Evolutionary conservation across 345 rosid species (phyloP).

Genomic region (Cochlearia excelsa): DNA sequence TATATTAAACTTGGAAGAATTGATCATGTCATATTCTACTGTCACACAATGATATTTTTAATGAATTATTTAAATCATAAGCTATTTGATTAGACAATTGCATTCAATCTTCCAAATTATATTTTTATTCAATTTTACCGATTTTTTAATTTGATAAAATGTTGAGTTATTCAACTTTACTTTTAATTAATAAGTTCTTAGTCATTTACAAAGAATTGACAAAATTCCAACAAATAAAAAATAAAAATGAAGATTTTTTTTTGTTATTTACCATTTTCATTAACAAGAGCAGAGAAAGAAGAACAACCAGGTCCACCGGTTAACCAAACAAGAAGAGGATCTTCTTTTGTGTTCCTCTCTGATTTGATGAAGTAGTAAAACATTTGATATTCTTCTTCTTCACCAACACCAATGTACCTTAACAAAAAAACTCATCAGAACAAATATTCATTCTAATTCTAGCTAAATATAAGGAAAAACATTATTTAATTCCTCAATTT

Average conservation of each 20-base stretch:
- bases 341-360: neutral
- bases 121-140: too few relatives aligned
- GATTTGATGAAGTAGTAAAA: conserved; percentile 13
- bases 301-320: neutral
- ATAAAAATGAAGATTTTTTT: neutral
- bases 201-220: too few relatives aligned
- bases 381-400: neutral
- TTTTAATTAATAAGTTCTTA: too few relatives aligned
- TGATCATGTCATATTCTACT: too few relatives aligned
- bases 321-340: neutral
- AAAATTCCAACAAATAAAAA: neutral
- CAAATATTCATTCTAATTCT: neutral
- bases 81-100: too few relatives aligned
- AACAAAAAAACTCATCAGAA: neutral
- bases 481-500: too few relatives aligned
- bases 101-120: too few relatives aligned
- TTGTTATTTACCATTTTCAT: neutral
- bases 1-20: neutral
- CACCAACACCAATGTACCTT: conserved; percentile 10
- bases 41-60: too few relatives aligned
- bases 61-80: too few relatives aligned
- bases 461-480: too few relatives aligned
- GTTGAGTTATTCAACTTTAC: too few relatives aligned
- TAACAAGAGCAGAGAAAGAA: neutral
- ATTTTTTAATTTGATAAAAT: too few relatives aligned